Base-by-base conservation (phyloP, 139 green algal species). In the Auxenochlorella pyrenoidosa region DNA sequence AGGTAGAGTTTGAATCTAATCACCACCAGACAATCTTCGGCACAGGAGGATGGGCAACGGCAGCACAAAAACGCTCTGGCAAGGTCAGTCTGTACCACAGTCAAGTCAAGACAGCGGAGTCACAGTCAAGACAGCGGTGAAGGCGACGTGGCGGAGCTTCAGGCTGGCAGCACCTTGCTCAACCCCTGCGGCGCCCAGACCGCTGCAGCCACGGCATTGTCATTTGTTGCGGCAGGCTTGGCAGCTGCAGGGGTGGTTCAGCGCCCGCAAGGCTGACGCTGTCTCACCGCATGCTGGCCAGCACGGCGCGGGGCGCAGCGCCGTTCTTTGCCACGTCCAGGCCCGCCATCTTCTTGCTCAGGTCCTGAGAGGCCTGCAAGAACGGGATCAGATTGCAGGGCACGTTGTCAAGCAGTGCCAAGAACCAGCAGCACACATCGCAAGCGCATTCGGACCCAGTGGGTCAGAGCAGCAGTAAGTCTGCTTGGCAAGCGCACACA, bases 291-390 rank as follows among this genome's bases (percentile, higher is more conserved):
- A 86, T 86, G 82, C 66, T 79, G 43, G 82, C 47, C 43, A 86
- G 82, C 66, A 66, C 43, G 19, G 15, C 43, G 44, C 82, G 82
- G 34, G 28, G 30, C 18, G n/a, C 77, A 36, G 54, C 51, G 79
- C n/a, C 59, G 59, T 36, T 47, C 65, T 65, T 66, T 44, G 30
- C 32, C 59, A 86, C 32, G 34, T 86, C 82, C 66, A 86, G 32
- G 43, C 38, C n/a, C 5, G 82, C 66, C 43, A 86, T 54, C 82
- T 86, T 86, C 82, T 86, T 86, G 82, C 66, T 51, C 65, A 86
- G 65, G 13, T 86, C 82, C 43, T 85, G 80, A 1, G 79, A 85
- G 19, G 79, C 59, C 79, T 84, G 79, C n/a, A 58, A 73, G 3
- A 22, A 16, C 34, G 5, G 26, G 78, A 36, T 24, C n/a, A 5